Conservation (phyloP, 192 early-diverging fungal genomes). For the Endogone sp. region DNA sequence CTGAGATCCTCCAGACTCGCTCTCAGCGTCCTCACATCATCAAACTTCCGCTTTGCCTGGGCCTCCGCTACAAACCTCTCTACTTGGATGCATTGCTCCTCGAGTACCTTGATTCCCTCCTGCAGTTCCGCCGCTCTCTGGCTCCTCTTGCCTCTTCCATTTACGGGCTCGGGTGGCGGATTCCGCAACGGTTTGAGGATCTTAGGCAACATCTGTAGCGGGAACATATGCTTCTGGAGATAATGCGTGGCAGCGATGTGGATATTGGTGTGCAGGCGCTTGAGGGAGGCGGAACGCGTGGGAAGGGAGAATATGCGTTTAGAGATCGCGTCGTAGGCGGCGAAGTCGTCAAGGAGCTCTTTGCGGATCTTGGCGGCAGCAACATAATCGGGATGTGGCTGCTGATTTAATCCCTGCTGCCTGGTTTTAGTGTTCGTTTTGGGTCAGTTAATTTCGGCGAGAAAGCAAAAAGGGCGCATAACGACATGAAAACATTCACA, state of each 20-base stretch:
- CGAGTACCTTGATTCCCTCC: constrained; percentile 50
- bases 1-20: constrained; percentile 60
- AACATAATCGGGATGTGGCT: constrained; percentile 50
- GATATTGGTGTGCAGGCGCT: constrained; percentile 62
- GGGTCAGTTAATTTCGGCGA: constrained; percentile 8
- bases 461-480: background rate
- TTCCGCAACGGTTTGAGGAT: constrained; percentile 35
- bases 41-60: constrained; percentile 57
- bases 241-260: constrained; percentile 62
- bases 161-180: background rate
- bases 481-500: too few species aligned
- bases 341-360: constrained; percentile 63
- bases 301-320: constrained; percentile 59
- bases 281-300: constrained; percentile 35
- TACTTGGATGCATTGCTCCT: constrained; percentile 64
- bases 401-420: constrained; percentile 35
- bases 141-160: constrained; percentile 3
- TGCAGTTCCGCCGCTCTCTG: constrained; percentile 26
- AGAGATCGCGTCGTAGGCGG: constrained; percentile 51
- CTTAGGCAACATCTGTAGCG: constrained; percentile 65
- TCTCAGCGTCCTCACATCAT: constrained; percentile 67
- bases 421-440: too few species aligned
- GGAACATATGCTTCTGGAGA: constrained; percentile 75
- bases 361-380: constrained; percentile 58
- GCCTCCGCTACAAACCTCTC: constrained; percentile 65